A percentile compares a stretch with the other conserved stretches of the same genome.
These are phyloP conservation scores for Maudiozyma turicensis DNA, from an alignment of 805 yeast genomes.

Conservation along the genomic window DNA sequence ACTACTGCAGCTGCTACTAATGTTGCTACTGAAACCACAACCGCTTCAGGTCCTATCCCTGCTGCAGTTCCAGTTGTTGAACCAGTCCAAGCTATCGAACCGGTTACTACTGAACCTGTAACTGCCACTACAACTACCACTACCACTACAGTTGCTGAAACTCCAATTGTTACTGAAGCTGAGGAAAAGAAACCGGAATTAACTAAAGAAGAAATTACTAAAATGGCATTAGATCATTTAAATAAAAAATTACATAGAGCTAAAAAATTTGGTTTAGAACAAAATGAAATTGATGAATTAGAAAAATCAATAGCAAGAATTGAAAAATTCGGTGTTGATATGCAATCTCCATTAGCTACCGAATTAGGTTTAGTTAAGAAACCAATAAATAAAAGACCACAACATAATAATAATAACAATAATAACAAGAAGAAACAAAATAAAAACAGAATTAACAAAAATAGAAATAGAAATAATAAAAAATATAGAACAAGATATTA, in stretches of 20 bases:
- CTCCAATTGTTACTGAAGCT: background rate
- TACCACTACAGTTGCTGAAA: constrained; percentile 2
- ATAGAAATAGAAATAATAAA: constrained; percentile 1
- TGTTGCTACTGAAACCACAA: background rate
- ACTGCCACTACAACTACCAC: background rate
- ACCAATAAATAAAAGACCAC: constrained; percentile 1
- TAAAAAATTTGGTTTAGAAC: constrained; percentile 66
- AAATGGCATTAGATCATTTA: constrained; percentile 56
- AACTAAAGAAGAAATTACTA: constrained; percentile 62
- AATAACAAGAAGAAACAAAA: background rate
- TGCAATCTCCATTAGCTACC: constrained; percentile 53
- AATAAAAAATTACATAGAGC: constrained; percentile 62
- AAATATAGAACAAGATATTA: constrained; percentile 1
- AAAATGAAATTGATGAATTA: constrained; percentile 50
- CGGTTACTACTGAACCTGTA: background rate
- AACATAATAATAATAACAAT: background rate
- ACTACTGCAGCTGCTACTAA: background rate
- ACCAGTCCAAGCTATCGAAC: background rate
- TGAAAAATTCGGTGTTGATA: constrained; percentile 74
- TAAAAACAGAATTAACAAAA: constrained; percentile 4
- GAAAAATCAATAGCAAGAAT: constrained; percentile 41
- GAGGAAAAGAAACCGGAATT: constrained; percentile 24
- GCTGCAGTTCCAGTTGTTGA: constrained; percentile 2
- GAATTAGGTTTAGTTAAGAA: constrained; percentile 47
- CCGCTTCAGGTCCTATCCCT: constrained; percentile 1